Conservation (phyloP, 2,329 filamentous ascomycete genomes). For the Alternaria infectoria region DNA sequence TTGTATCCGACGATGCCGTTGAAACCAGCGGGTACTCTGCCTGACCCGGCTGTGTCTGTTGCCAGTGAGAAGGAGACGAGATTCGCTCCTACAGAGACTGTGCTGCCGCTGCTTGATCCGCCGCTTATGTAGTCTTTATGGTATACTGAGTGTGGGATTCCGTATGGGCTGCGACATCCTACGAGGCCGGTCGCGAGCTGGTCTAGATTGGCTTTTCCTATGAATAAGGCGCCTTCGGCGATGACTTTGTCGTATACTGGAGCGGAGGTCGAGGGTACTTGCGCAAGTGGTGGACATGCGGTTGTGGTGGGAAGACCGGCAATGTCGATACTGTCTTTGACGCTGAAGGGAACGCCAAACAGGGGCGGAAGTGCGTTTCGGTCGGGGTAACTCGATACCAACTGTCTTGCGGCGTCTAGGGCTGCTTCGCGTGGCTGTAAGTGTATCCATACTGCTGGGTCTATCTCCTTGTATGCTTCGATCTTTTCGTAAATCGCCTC, state of each 20-base stretch:
- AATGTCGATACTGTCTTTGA: slow-evolving; percentile 65
- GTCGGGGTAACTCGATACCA: slow-evolving; percentile 50
- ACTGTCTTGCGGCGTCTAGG: slow-evolving; percentile 50
- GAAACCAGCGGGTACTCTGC: slow-evolving; percentile 60
- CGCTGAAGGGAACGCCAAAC: slow-evolving; percentile 63
- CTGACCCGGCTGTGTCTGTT: slow-evolving; percentile 63
- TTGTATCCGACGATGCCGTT: slow-evolving; percentile 61
- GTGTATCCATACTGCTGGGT: slow-evolving; percentile 61
- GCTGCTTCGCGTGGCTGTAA: slow-evolving; percentile 50
- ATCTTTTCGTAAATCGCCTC: slow-evolving; percentile 56
- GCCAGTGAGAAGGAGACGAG: slow-evolving; percentile 63
- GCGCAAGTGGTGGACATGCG: slow-evolving; percentile 58
- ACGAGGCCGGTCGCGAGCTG: slow-evolving; percentile 68
- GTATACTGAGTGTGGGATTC: slow-evolving; percentile 61
- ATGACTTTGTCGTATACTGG: slow-evolving; percentile 59
- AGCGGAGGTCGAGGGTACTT: slow-evolving; percentile 57
- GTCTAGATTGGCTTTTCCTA: slow-evolving; percentile 68
- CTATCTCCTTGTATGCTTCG: slow-evolving; percentile 54
- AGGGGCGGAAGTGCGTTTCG: slow-evolving; percentile 55
- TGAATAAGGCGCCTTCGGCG: slow-evolving; percentile 61
- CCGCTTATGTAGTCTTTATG: slow-evolving; percentile 60
- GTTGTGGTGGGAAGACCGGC: slow-evolving; percentile 59
- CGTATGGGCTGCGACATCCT: slow-evolving; percentile 65
- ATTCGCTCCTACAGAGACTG: slow-evolving; percentile 60
- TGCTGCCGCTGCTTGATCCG: slow-evolving; percentile 63